A percentile compares a stretch with the other conserved stretches of the same genome.
Evolutionary conservation across 1,284 basidiomycete species (phyloP).

Genomic region (Austroboletus rostrupii): DNA sequence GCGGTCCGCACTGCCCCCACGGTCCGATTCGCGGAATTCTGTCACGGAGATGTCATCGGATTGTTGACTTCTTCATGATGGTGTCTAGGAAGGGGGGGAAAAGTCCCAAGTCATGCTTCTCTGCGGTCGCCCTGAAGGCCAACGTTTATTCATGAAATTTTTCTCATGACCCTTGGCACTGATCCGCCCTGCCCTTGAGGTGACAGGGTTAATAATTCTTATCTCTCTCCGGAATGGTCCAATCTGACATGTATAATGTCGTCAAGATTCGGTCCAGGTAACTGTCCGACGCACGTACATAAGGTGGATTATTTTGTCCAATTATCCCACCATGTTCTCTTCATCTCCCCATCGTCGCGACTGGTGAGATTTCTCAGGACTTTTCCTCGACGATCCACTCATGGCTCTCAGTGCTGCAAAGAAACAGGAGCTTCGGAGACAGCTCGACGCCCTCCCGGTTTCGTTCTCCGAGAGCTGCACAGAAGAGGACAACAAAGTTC

Average conservation of each 20-base stretch:
- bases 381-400: not conserved
- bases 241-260: too few relatives aligned
- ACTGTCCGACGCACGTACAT: not conserved
- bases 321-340: conserved; percentile 20
- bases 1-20: not conserved
- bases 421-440: conserved; percentile 22
- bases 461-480: conserved; percentile 23
- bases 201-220: not conserved
- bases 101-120: not conserved
- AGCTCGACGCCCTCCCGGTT: conserved; percentile 21
- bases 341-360: conserved; percentile 24
- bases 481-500: conserved; percentile 25
- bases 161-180: conserved; percentile 9
- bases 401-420: conserved; percentile 17
- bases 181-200: not conserved
- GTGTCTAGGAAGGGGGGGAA: not conserved
- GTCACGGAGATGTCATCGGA: not conserved
- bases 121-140: too few relatives aligned
- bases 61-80: not conserved
- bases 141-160: not conserved
- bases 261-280: not conserved
- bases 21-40: not conserved
- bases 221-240: not conserved
- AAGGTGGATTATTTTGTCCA: conserved; percentile 2
- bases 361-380: conserved; percentile 23